Evolutionary conservation across 306 rosid genomes (phyloP).

Genomic region (Cajanus cajan): DNA sequence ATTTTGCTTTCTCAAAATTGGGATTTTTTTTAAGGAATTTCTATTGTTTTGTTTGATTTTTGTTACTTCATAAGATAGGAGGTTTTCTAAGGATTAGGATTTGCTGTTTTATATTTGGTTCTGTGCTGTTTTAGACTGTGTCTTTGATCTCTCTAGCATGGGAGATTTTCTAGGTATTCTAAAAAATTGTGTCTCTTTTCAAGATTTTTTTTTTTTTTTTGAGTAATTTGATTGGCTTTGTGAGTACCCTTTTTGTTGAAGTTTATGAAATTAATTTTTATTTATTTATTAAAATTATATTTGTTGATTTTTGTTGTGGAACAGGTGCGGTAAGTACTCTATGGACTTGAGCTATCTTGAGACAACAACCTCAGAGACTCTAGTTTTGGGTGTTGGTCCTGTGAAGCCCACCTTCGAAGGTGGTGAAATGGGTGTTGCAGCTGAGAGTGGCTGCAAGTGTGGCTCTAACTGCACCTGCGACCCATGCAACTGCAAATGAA

Average conservation of each 20-base stretch:
- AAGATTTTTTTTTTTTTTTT: neutral
- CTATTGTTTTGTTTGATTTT: neutral
- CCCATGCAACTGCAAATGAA: constrained; percentile 74
- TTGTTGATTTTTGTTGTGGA: neutral
- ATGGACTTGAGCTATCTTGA: constrained; percentile 42
- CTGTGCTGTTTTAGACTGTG: neutral
- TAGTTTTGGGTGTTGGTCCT: constrained; percentile 51
- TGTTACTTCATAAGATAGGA: neutral
- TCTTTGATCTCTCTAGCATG: neutral
- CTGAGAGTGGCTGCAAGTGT: constrained; percentile 69
- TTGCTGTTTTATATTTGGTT: neutral
- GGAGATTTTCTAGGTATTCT: neutral
- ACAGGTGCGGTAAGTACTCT: constrained; percentile 51
- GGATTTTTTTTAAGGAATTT: too few species aligned
- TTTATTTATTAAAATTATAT: neutral
- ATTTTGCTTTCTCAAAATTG: too few species aligned
- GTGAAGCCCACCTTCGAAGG: constrained; percentile 38
- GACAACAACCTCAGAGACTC: constrained; percentile 42
- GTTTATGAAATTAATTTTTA: neutral
- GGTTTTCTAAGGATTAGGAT: neutral
- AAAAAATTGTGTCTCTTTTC: neutral
- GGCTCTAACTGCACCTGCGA: constrained; percentile 64
- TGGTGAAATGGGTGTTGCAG: constrained; percentile 45
- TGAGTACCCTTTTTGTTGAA: neutral
- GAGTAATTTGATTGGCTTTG: neutral